Conservation (phyloP, 805 yeast species). For the Lachancea fermentati region DNA sequence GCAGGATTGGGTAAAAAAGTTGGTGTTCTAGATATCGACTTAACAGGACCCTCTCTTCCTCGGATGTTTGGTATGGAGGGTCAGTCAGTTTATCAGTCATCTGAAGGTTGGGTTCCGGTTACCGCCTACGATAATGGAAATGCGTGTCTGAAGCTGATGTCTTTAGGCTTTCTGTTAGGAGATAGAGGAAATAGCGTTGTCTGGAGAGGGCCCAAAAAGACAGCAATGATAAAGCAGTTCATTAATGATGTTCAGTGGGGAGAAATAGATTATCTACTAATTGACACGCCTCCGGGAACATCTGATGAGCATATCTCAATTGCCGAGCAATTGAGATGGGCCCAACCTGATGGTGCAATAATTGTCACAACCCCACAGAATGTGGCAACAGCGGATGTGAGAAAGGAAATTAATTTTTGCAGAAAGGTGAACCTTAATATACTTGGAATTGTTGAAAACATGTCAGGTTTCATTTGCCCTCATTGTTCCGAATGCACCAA, state of each 20-base stretch:
- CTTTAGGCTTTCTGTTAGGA: slow-evolving; percentile 79
- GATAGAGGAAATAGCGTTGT: slow-evolving; percentile 88
- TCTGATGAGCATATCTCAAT: slow-evolving; percentile 97
- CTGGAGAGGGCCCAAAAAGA: slow-evolving; percentile 98
- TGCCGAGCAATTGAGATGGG: slow-evolving; percentile 77
- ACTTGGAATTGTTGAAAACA: slow-evolving; percentile 87
- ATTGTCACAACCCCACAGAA: slow-evolving; percentile 95
- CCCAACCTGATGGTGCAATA: slow-evolving; percentile 83
- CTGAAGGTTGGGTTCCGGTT: slow-evolving; percentile 92
- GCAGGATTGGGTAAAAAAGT: slow-evolving; percentile 68
- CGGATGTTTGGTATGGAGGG: slow-evolving; percentile 90
- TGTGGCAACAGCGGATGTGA: slow-evolving; percentile 90
- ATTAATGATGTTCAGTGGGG: slow-evolving; percentile 92
- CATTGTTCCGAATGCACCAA: slow-evolving; percentile 87
- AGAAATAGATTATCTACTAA: slow-evolving; percentile 61
- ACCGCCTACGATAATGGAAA: slow-evolving; percentile 31
- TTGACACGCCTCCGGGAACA: slow-evolving; percentile 99
- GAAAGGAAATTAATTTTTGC: slow-evolving; percentile 90
- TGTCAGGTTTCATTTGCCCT: slow-evolving; percentile 97
- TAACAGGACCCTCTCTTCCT: slow-evolving; percentile 95
- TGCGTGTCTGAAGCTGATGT: slow-evolving; percentile 57
- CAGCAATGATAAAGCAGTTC: slow-evolving; percentile 95
- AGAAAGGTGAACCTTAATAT: slow-evolving; percentile 73
- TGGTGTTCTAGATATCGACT: slow-evolving; percentile 92
- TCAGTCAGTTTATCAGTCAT: slow-evolving; percentile 72